Evolutionary conservation across 306 rosid genomes (phyloP), one percentile per base, ranked within the genome.

Genomic region (Quillaja saponaria): DNA sequence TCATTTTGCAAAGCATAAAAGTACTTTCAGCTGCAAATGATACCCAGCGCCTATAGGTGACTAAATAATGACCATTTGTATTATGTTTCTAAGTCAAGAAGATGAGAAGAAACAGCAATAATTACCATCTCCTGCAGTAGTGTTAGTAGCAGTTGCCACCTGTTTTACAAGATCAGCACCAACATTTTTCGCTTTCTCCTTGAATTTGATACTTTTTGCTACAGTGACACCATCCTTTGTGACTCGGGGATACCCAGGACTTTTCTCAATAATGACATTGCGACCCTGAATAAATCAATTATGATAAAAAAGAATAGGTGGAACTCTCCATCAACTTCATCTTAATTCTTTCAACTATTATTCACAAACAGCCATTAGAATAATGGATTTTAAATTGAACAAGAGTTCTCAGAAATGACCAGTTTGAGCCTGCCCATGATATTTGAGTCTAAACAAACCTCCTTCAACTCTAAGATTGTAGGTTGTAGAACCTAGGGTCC

Each of bases 221-320:
- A 91, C 95, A 25, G 98, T 91, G 20, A 88, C 95, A 25, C 98
- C 98, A 66, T 91, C 98, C 82, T 88, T 91, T 2, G 96, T 91
- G 49, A 91, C 66, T 80, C 86, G 71, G 1, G 96, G 96, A 38
- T 69, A 67, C 54, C 83, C 79, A 15, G 15, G 78, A 49, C 70
- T 76, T 68, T 39, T 66, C 68, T 91, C 98, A 35, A 91, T 91
- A 49, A 92, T 84, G 67, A 92, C 98, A 81, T 81, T 82, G 55
- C 94, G 98, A 67, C 98, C 98, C 96, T 88, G 59, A 65, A 57
- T 54, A 78, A 64, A 75, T 13, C 77, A 76, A 54, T 48, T 73
- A 61, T 37, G 1, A 65, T 44, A 18, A 33, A 38, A 39, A 41
- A 40, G 19, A 53, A 19, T 3, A 49, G 34, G 17, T 0, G 34